phyloP scores from a whole-genome alignment of 331 rosid genomes.

The Acacia concinna region DNA sequence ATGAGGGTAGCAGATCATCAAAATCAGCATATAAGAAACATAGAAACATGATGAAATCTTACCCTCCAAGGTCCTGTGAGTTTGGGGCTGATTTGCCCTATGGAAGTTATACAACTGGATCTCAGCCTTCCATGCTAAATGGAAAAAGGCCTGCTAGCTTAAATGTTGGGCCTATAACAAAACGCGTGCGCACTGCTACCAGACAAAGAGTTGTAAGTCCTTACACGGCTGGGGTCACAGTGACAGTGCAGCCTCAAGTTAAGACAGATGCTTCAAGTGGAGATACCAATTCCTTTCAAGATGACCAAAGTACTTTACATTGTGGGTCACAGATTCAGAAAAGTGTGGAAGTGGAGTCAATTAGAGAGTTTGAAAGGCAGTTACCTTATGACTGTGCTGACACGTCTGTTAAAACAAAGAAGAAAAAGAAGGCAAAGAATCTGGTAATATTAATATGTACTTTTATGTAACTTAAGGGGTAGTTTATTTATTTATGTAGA shows the following conservation, averaged over 20 bases:
- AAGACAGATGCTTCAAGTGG: slow-evolving; percentile 99
- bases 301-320: slow-evolving; percentile 85
- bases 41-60: slow-evolving; percentile 47
- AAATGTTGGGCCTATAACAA: slow-evolving; percentile 74
- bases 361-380: slow-evolving; percentile 76
- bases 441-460: slow-evolving; percentile 57
- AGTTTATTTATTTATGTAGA: slow-evolving; percentile 14
- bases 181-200: slow-evolving; percentile 85
- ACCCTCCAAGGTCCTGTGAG: slow-evolving; percentile 58
- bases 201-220: slow-evolving; percentile 92
- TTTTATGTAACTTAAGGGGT: slow-evolving; percentile 1
- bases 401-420: slow-evolving; percentile 85
- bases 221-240: slow-evolving; percentile 55
- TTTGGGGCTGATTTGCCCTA: slow-evolving; percentile 70
- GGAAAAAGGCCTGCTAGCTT: slow-evolving; percentile 81
- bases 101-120: slow-evolving; percentile 52
- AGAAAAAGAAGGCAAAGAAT: slow-evolving; percentile 87
- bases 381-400: slow-evolving; percentile 84
- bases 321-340: slow-evolving; percentile 83
- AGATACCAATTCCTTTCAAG: slow-evolving; percentile 95
- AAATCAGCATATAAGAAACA: slow-evolving; percentile 63
- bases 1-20: slow-evolving; percentile 60
- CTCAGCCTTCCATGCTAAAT: slow-evolving; percentile 55
- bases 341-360: slow-evolving; percentile 92
- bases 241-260: slow-evolving; percentile 59